Conservation (phyloP, 1,139 yeast genomes). For the Zygotorulaspora mrakii region DNA sequence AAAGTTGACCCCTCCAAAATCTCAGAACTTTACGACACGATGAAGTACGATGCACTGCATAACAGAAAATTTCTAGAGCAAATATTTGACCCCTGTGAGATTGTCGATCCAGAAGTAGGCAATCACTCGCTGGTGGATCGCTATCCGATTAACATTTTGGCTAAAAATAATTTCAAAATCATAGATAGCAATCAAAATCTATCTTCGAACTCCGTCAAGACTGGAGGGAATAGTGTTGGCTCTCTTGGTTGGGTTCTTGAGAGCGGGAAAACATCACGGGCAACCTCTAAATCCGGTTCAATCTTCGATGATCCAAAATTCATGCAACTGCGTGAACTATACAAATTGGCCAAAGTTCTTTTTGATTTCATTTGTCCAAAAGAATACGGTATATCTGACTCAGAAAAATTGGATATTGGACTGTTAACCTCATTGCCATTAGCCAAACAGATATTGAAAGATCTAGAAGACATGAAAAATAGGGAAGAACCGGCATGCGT, state of each 20-base stretch:
- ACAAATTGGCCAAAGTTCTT: conserved; percentile 82
- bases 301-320: conserved; percentile 82
- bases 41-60: conserved; percentile 97
- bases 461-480: conserved; percentile 73
- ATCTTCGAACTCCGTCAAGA: conserved; percentile 25
- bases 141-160: conserved; percentile 75
- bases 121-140: conserved; percentile 66
- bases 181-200: conserved; percentile 25
- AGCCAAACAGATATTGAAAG: conserved; percentile 80
- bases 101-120: conserved; percentile 52
- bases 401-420: conserved; percentile 94
- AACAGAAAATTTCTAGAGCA: conserved; percentile 83
- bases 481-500: conserved; percentile 79
- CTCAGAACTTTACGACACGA: conserved; percentile 93
- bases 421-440: conserved; percentile 89
- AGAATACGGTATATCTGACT: conserved; percentile 95
- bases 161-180: conserved; percentile 67
- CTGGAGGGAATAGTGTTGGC: conserved; percentile 50
- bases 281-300: conserved; percentile 41
- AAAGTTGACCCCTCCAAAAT: conserved; percentile 97
- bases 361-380: conserved; percentile 98
- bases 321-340: conserved; percentile 79
- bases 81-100: conserved; percentile 67
- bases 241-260: conserved; percentile 73
- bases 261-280: conserved; percentile 42